phyloP scores from a whole-genome alignment of 2,329 filamentous ascomycete genomes.

The Fusarium tanahbumbuense region DNA sequence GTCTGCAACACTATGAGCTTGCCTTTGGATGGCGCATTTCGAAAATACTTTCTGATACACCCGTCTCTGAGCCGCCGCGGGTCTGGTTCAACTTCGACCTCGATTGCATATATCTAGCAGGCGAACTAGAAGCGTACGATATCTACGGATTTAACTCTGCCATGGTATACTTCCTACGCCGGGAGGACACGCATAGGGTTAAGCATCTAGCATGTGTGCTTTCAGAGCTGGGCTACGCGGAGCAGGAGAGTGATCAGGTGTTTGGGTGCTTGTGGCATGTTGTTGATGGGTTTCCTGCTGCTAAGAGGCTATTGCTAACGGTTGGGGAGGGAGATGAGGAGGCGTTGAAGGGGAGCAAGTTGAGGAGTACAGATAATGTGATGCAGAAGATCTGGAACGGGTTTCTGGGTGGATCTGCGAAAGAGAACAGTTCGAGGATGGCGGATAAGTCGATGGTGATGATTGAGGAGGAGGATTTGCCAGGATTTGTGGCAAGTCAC shows the following conservation, averaged over 20 bases:
- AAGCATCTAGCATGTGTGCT: conserved; percentile 58
- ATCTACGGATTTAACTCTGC: conserved; percentile 60
- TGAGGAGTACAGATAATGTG: conserved; percentile 51
- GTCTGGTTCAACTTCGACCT: conserved; percentile 62
- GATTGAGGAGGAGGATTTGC: conserved; percentile 57
- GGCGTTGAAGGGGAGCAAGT: conserved; percentile 46
- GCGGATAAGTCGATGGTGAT: conserved; percentile 58
- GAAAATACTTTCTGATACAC: conserved; percentile 52
- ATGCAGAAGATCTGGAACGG: conserved; percentile 63
- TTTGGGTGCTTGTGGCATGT: conserved; percentile 62
- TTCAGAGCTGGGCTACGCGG: conserved; percentile 57
- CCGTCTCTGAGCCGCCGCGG: conserved; percentile 51
- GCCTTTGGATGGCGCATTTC: conserved; percentile 62
- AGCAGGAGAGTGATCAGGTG: conserved; percentile 57
- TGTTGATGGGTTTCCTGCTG: conserved; percentile 57
- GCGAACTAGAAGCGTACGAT: conserved; percentile 62
- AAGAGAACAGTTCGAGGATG: conserved; percentile 54
- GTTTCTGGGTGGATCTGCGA: conserved; percentile 56
- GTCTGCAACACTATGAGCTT: conserved; percentile 58
- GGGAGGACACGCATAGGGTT: conserved; percentile 58
- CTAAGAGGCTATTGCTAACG: conserved; percentile 54
- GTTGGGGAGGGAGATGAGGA: conserved; percentile 55
- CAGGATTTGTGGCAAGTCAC: conserved; percentile 46
- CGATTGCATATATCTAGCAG: conserved; percentile 61
- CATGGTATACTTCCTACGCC: conserved; percentile 60